phyloP scores from a whole-genome alignment of 768 basidiomycete genomes.

The Pulveroboletus sp. region DNA sequence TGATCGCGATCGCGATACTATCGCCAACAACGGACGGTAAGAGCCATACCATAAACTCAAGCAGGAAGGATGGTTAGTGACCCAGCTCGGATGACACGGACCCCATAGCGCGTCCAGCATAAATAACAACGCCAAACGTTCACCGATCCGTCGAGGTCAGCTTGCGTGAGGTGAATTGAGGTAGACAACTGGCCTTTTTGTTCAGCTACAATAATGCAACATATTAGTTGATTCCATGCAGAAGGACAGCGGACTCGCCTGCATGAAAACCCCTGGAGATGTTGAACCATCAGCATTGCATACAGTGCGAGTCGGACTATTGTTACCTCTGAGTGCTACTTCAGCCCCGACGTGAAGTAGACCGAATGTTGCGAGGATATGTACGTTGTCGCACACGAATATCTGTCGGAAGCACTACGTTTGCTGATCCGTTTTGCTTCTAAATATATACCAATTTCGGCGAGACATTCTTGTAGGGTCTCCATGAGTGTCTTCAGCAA shows the following conservation, averaged over 20 bases:
- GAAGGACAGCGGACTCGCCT: slow-evolving; percentile 13
- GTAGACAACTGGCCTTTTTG: slow-evolving; percentile 14
- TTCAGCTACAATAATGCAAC: slow-evolving; percentile 29
- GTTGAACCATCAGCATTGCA: slow-evolving; percentile 19
- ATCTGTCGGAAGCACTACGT: slow-evolving; percentile 46
- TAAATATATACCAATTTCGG: slow-evolving; percentile 32
- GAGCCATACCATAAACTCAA: slow-evolving; percentile 69
- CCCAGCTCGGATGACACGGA: neutral
- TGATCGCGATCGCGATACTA: slow-evolving; percentile 59
- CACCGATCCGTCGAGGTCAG: slow-evolving; percentile 28
- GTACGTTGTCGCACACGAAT: slow-evolving; percentile 38
- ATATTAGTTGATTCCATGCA: neutral
- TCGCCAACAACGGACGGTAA: slow-evolving; percentile 63
- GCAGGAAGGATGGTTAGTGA: slow-evolving; percentile 30
- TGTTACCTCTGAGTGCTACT: slow-evolving; percentile 46
- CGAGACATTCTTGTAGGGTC: slow-evolving; percentile 32
- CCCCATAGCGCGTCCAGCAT: slow-evolving; percentile 31
- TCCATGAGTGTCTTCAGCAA: neutral
- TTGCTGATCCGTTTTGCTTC: slow-evolving; percentile 22
- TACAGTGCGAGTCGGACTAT: neutral
- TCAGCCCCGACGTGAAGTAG: slow-evolving; percentile 52
- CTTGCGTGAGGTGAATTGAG: neutral
- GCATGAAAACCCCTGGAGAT: slow-evolving; percentile 39
- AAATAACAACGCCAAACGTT: slow-evolving; percentile 27
- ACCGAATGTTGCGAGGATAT: slow-evolving; percentile 44